Conservation (phyloP, 2,329 filamentous ascomycete genomes). For the Metarhizium album region DNA sequence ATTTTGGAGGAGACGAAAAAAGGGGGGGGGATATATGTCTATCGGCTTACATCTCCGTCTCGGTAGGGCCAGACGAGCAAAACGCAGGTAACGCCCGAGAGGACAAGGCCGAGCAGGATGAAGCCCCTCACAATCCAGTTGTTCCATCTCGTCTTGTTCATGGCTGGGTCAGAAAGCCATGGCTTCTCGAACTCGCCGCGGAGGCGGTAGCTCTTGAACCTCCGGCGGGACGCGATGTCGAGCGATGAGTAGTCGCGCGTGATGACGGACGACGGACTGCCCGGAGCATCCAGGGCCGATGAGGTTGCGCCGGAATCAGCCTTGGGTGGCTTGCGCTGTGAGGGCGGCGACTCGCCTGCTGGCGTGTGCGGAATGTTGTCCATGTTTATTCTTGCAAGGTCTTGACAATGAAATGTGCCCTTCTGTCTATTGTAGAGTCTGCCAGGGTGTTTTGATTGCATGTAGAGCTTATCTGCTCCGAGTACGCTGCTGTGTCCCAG, state of each 20-base stretch:
- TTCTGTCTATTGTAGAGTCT: too few relatives aligned
- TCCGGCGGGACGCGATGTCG: slow-evolving; percentile 6
- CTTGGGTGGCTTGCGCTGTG: neutral
- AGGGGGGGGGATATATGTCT: too few relatives aligned
- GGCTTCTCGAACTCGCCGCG: slow-evolving; percentile 25
- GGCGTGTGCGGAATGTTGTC: neutral
- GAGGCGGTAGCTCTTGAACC: slow-evolving; percentile 25
- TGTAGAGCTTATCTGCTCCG: too few relatives aligned
- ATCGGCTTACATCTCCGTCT: slow-evolving; percentile 12
- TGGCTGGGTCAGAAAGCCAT: slow-evolving; percentile 23
- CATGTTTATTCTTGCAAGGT: neutral
- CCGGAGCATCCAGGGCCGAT: neutral
- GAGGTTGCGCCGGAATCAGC: neutral
- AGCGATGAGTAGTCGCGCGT: slow-evolving; percentile 1
- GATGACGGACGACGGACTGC: neutral
- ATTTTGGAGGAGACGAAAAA: neutral
- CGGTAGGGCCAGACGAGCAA: slow-evolving; percentile 17
- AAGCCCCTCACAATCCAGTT: slow-evolving; percentile 22
- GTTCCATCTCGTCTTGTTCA: slow-evolving; percentile 24
- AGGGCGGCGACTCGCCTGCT: neutral
- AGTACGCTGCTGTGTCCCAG: too few relatives aligned
- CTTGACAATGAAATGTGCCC: neutral
- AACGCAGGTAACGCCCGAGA: slow-evolving; percentile 23
- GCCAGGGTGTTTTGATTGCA: too few relatives aligned
- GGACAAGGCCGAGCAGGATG: slow-evolving; percentile 21